A percentile compares a stretch with the other conserved stretches of the same genome.
These are phyloP conservation scores for Thalassiosira hispida DNA, from an alignment of 352 stramenopile genomes.

Conservation along the genomic window DNA sequence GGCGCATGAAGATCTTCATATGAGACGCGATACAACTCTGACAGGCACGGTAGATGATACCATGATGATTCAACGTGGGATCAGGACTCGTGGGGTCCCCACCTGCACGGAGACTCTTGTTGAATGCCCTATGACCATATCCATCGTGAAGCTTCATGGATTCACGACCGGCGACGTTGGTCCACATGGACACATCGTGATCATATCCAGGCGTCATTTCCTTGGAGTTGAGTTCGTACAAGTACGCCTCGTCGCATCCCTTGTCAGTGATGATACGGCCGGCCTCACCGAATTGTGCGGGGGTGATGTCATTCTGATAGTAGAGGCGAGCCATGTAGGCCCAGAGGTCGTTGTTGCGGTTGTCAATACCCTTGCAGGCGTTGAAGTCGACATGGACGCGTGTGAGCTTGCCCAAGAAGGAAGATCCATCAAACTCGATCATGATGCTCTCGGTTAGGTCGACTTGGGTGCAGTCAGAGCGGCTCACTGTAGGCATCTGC, in stretches of 20 bases:
- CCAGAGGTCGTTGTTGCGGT: conserved; percentile 61
- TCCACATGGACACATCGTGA: conserved; percentile 44
- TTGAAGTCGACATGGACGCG: conserved; percentile 60
- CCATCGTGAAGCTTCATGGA: conserved; percentile 17
- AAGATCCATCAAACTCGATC: conserved; percentile 27
- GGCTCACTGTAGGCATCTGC: conserved; percentile 55
- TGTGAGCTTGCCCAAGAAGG: conserved; percentile 25
- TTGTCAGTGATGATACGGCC: conserved; percentile 52
- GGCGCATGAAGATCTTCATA: conserved; percentile 54
- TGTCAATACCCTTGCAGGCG: conserved; percentile 57
- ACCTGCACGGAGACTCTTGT: no score
- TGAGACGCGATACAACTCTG: conserved; percentile 23
- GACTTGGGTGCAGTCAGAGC: conserved; percentile 59
- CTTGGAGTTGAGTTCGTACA: conserved; percentile 24
- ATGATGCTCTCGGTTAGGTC: conserved; percentile 45
- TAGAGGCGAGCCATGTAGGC: conserved; percentile 58
- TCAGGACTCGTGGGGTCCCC: no score
- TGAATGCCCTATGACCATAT: conserved; percentile 41
- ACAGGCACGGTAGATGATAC: conserved; percentile 48
- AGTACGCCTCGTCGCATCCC: conserved; percentile 15
- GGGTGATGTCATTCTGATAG: conserved; percentile 36
- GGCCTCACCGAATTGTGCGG: conserved; percentile 40
- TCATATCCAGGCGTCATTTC: conserved; percentile 31
- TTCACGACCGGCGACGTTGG: conserved; percentile 44
- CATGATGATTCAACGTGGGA: background rate